Evolutionary conservation across 495 filamentous ascomycete genomes (phyloP), one percentile per base, ranked within the genome.

Genomic region (Aspergillus sclerotioniger): DNA sequence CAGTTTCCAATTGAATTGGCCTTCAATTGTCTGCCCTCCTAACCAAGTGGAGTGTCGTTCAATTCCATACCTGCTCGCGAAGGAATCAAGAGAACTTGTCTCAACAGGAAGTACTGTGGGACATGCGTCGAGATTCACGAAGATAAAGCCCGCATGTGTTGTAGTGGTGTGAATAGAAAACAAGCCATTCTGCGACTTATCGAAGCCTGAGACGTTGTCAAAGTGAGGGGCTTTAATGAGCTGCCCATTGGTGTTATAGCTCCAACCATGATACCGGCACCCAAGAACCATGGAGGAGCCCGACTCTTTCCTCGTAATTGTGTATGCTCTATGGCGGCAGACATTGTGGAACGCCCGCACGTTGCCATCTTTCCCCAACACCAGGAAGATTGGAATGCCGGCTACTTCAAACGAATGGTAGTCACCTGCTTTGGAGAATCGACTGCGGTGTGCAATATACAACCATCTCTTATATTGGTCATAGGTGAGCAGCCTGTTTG

Each of bases 251-350:
- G 77, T 74, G 53, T 82, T 78, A 58, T 86, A 86, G 37, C 77
- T 80, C 84, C 84, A 87, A 21, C 84, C 83, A 65, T 87, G 84
- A 59, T 86, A 87, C 44, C 79, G 73, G 66, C 83, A 87, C 2
- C 75, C 68, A 12, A 86, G 72, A 8, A 85, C 76, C 8, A 71
- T 74, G 16, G 80, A 75, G 29, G 68, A 73, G 3, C 84, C 84
- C 4, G 64, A 64, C 33, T 81, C 73, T 33, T 77, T 79, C n/a
- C 69, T 71, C 15, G 80, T 77, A 29, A 86, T 73, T 1, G 80
- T 78, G 64, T 80, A 84, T 35, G 83, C 82, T 20, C 82, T 73
- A 61, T 86, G 83, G 4, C 83, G 71, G 60, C 83, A 86, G 1
- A 84, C 78, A 58, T 85, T 85, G 64, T 85, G 80, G 60, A 86